Base-by-base conservation (phyloP, 345 rosid species). In the Boechera divaricarpa region DNA sequence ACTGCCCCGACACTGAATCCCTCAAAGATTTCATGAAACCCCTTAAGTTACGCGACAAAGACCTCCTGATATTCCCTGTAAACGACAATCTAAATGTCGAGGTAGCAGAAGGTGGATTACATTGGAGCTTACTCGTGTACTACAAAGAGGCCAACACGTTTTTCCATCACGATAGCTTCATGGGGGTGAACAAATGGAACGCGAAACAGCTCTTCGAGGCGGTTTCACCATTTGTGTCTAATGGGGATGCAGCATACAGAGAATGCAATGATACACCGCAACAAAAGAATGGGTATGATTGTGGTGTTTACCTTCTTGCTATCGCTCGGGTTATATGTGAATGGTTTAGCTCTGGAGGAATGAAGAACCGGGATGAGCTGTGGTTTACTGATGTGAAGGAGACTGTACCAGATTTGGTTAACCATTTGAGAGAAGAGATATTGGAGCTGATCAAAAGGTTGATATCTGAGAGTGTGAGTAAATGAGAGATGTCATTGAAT, bases 81-180 rank as follows among this genome's bases (percentile, higher is more conserved):
- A 94, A 92, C 49, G 64, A 94, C 84, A 92, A 90, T 10, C 51
- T 44, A 4, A 83, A 94, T 41, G 88, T 92, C 61, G 84, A 68
- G 70, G 36, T 77, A 53, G 93, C 97, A 0, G 97, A 86, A 77
- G 97, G 98, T 0, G 98, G 98, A 64, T 82, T 72, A 28, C 98
- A 92, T 47, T 94, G 98, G 98, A 94, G 92, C 79, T 80, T 92
- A 55, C 87, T 92, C 35, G 95, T 83, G 10, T 90, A 86, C 52
- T 70, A 82, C 73, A 83, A 83, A 80, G 77, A 64, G 24, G 84
- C 81, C 33, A 82, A 87, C 82, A 61, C 76, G 53, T 92, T 90
- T 77, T 82, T 89, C 76, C 98, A 92, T 82, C 97, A 90, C 18
- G 98, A 89, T 63, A 92, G 96, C 86, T 78, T 36, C 8, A 49